Evolutionary conservation across 331 rosid species (phyloP), one percentile per base, ranked within the genome.

Genomic region (Telfairia occidentalis): DNA sequence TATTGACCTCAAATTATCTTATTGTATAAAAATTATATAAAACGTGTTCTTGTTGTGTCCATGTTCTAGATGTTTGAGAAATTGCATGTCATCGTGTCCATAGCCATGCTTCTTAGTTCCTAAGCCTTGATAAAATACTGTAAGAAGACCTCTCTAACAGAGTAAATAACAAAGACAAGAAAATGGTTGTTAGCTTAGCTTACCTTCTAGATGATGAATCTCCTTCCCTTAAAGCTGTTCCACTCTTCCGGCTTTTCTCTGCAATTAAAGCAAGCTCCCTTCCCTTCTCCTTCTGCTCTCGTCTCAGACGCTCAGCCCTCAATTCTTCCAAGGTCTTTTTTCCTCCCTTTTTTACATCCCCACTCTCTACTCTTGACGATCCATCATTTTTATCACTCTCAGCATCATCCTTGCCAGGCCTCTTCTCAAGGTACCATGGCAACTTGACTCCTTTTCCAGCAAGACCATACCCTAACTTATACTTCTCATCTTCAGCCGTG

Each of bases 381-480:
- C 60, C 83, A 66, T 73, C 86, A 60, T 53, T 77, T 5, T 66
- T 76, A 7, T 50, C 75, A 0, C 59, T 76, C 37, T 66, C 89
- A 21, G 4, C 82, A 66, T 76, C 72, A 55, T 78, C 65, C 21
- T 34, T 84, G 61, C 50, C 80, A 16, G 29, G 89, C 78, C 82
- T 87, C 43, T 87, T 87, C 43, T 87, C 81, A 43, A 88, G 87
- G 86, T 94, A 94, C 98, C 98, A 94, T 5, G 98, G 98, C 79
- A 94, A 46, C 72, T 91, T 84, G 49, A 88, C 91, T 30, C 95
- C 97, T 67, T 91, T 94, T 61, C 97, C 98, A 1, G 89, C 96
- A 65, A 91, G 77, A 40, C 98, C 95, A 83, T 91, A 94, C 10
- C 96, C 98, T 58, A 94, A 84, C 79, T 90, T 88, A 60, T 91